Evolutionary conservation across 805 yeast genomes (phyloP).

Genomic region (Jamesozyma jinghongensis): DNA sequence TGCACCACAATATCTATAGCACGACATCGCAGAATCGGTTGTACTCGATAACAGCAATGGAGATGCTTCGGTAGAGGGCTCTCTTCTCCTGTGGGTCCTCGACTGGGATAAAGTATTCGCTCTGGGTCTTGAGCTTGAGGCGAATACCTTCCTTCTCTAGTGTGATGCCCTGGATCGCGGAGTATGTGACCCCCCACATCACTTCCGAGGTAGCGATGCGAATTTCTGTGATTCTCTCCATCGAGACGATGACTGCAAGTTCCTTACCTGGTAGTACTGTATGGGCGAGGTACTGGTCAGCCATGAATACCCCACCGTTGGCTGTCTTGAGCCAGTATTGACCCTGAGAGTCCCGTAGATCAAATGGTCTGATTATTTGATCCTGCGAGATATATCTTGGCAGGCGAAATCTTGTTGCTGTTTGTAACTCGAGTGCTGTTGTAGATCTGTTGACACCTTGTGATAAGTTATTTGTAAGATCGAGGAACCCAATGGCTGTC

Average conservation of each 20-base stretch:
- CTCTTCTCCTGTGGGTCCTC: constrained; percentile 55
- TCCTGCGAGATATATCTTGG: constrained; percentile 69
- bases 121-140: constrained; percentile 47
- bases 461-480: constrained; percentile 82
- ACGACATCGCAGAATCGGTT: constrained; percentile 59
- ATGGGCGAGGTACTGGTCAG: constrained; percentile 79
- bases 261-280: constrained; percentile 75
- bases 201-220: constrained; percentile 49
- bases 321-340: constrained; percentile 82
- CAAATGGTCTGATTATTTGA: constrained; percentile 64
- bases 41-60: constrained; percentile 70
- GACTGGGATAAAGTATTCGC: constrained; percentile 74
- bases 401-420: constrained; percentile 68
- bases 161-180: constrained; percentile 57
- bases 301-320: constrained; percentile 67
- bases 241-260: constrained; percentile 65
- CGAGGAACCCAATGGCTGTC: constrained; percentile 91
- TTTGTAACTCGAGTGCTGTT: constrained; percentile 74
- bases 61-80: constrained; percentile 62
- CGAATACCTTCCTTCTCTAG: constrained; percentile 74
- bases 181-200: constrained; percentile 66
- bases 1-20: constrained; percentile 12
- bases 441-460: constrained; percentile 93
- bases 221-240: constrained; percentile 57
- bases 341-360: constrained; percentile 83